These are phyloP conservation scores for Ilyonectria robusta DNA, from an alignment of 2,329 filamentous ascomycete genomes.

Conservation along the genomic window DNA sequence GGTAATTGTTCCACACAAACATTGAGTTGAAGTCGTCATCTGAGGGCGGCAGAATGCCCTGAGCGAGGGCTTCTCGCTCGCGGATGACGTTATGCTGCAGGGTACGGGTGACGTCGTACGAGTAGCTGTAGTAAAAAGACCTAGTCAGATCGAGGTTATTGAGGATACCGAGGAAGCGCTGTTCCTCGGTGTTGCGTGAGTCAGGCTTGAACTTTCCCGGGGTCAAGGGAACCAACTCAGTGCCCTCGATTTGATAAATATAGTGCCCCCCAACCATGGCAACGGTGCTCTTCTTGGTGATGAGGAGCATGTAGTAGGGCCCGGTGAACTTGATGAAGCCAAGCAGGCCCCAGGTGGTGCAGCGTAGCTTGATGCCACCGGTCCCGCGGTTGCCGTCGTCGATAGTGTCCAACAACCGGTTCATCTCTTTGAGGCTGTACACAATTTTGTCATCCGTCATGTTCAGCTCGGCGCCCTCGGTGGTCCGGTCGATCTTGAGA, in stretches of 20 bases:
- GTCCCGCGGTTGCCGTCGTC: constrained; percentile 94
- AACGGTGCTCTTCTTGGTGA: constrained; percentile 95
- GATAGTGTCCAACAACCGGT: constrained; percentile 91
- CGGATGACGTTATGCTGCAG: constrained; percentile 92
- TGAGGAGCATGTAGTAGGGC: constrained; percentile 95
- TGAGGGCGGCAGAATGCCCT: constrained; percentile 71
- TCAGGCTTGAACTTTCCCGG: constrained; percentile 84
- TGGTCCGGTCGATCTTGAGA: constrained; percentile 93
- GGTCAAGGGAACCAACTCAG: constrained; percentile 90
- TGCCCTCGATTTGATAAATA: constrained; percentile 94
- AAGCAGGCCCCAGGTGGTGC: constrained; percentile 92
- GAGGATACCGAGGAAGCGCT: constrained; percentile 88
- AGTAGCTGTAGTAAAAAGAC: constrained; percentile 98
- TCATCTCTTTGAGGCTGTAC: constrained; percentile 93
- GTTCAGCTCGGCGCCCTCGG: constrained; percentile 80
- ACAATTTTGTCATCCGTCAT: constrained; percentile 96
- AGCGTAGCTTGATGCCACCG: constrained; percentile 90
- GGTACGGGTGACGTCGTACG: constrained; percentile 94
- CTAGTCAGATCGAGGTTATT: constrained; percentile 91
- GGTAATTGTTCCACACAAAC: constrained; percentile 98
- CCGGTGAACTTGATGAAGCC: constrained; percentile 98
- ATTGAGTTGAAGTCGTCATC: constrained; percentile 86
- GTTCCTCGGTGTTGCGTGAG: constrained; percentile 85
- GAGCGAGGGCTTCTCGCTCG: constrained; percentile 79
- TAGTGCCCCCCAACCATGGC: constrained; percentile 97